phyloP scores from a whole-genome alignment of 1,139 yeast genomes.

The Trichomonascaceae sp. region DNA sequence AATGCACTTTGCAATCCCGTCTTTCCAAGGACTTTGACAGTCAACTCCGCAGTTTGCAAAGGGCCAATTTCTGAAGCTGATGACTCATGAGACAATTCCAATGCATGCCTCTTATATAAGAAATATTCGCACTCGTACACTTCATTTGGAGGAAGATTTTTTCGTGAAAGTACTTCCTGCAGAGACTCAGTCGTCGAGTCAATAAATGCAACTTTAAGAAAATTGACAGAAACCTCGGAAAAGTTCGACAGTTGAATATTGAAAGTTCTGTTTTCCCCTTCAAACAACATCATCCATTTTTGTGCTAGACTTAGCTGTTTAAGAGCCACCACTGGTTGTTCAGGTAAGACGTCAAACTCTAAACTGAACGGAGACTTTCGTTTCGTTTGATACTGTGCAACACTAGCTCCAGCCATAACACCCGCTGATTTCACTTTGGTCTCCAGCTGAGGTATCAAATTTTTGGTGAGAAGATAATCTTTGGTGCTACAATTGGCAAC shows the following conservation, averaged over 20 bases:
- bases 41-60: conserved; percentile 34
- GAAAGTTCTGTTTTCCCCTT: conserved; percentile 60
- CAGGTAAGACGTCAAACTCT: conserved; percentile 44
- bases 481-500: conserved; percentile 41
- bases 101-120: conserved; percentile 52
- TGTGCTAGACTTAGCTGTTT: conserved; percentile 51
- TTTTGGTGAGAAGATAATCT: conserved; percentile 32
- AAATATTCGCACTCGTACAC: conserved; percentile 71
- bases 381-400: conserved; percentile 6
- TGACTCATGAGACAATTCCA: conserved; percentile 30
- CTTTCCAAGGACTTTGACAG: conserved; percentile 63
- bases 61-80: conserved; percentile 22
- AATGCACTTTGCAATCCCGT: conserved; percentile 65
- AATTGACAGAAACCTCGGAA: conserved; percentile 50
- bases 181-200: conserved; percentile 71
- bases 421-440: conserved; percentile 31
- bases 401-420: conserved; percentile 17
- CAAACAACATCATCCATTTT: conserved; percentile 71
- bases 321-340: conserved; percentile 61
- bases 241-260: conserved; percentile 51
- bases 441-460: conserved; percentile 19
- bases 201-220: conserved; percentile 49
- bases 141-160: conserved; percentile 51
- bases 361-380: conserved; percentile 8
- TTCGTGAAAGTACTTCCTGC: conserved; percentile 41